Conservation (phyloP, 305 asterid species). For the Petunia hybrid region DNA sequence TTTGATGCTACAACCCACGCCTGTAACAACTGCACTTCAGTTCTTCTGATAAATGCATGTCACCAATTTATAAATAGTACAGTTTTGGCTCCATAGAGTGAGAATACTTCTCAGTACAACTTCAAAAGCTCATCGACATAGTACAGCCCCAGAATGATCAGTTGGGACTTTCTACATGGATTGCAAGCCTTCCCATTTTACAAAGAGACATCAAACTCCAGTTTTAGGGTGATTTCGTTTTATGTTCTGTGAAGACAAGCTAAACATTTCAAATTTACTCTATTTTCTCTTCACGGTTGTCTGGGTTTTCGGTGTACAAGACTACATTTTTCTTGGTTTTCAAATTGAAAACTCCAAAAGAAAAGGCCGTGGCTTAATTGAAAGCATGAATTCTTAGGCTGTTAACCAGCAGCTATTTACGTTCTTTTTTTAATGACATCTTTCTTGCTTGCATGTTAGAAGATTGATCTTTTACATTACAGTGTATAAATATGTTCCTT, state of each 20-base stretch:
- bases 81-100: neutral
- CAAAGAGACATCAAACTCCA: neutral
- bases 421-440: neutral
- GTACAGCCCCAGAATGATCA: constrained; percentile 8
- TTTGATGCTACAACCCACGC: neutral
- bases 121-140: neutral
- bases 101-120: neutral
- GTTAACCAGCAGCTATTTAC: neutral
- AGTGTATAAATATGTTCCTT: neutral
- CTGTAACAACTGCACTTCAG: neutral
- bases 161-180: neutral
- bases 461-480: neutral
- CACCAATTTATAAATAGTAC: neutral
- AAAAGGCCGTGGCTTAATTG: neutral
- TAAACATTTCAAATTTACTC: neutral
- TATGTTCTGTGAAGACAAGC: neutral
- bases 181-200: neutral
- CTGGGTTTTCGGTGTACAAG: neutral
- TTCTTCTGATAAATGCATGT: constrained; percentile 1
- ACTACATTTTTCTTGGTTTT: neutral
- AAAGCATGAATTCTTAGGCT: neutral
- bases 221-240: neutral
- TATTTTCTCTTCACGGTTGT: neutral
- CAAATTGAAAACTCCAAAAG: neutral
- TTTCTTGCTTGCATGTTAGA: constrained; percentile 23